Evolutionary conservation across 1,139 yeast species (phyloP).

Genomic region (Yamadazyma dushanensis): DNA sequence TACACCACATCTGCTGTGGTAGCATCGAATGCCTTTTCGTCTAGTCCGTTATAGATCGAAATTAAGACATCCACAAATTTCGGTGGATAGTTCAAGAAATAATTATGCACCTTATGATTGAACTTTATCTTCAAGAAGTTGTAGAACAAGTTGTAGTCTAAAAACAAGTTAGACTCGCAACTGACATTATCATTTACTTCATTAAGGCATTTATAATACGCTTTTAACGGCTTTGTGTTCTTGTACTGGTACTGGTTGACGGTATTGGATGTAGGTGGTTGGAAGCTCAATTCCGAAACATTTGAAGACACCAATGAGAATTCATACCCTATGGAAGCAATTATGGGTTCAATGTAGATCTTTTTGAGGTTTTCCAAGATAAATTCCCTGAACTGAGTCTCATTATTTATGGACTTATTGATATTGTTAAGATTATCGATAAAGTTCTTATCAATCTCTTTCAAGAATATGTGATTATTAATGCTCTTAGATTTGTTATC

Average conservation of each 20-base stretch:
- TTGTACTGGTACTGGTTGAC: conserved; percentile 20
- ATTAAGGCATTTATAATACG: conserved; percentile 22
- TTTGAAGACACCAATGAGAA: conserved; percentile 36
- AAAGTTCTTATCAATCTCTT: conserved; percentile 36
- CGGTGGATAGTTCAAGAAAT: conserved; percentile 17
- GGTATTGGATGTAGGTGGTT: conserved; percentile 11
- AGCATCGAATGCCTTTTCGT: conserved; percentile 20
- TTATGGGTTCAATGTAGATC: conserved; percentile 42
- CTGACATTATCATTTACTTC: conserved; percentile 18
- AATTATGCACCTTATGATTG: conserved; percentile 24
- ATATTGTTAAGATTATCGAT: conserved; percentile 26
- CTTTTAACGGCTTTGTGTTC: conserved; percentile 27
- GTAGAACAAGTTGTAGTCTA: conserved; percentile 26
- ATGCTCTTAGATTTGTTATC: conserved; percentile 24
- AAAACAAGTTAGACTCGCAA: conserved; percentile 24
- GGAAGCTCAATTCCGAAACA: conserved; percentile 21
- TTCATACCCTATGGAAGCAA: conserved; percentile 34
- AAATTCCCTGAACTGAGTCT: conserved; percentile 37
- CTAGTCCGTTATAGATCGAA: conserved; percentile 20
- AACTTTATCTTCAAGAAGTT: conserved; percentile 31
- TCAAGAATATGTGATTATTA: conserved; percentile 33
- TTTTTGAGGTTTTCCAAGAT: conserved; percentile 36
- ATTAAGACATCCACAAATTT: conserved; percentile 15
- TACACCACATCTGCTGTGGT: conserved; percentile 28
- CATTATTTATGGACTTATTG: conserved; percentile 26